Conservation (phyloP, 495 filamentous ascomycete genomes). For the Xylaria telfairii region DNA sequence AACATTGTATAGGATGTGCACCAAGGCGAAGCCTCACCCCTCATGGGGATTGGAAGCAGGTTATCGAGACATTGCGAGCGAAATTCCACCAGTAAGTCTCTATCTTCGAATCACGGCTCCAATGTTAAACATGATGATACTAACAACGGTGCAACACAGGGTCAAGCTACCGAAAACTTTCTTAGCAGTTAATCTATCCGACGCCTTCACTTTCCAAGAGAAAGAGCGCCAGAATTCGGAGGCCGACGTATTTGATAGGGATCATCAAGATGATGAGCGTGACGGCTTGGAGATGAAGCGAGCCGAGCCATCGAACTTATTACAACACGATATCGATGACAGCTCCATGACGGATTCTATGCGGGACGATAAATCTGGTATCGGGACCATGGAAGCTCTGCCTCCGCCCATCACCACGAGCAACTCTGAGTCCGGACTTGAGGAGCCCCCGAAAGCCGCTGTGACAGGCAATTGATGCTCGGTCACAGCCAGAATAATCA, state of each 20-base stretch:
- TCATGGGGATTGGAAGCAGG: conserved; percentile 94
- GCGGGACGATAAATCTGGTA: conserved; percentile 9
- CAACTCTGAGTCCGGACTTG: background rate
- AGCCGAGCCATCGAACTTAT: conserved; percentile 16
- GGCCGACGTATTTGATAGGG: conserved; percentile 37
- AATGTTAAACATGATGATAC: conserved; percentile 18
- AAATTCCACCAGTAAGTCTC: conserved; percentile 88
- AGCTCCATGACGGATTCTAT: background rate
- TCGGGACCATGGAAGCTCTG: background rate
- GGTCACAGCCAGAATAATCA: conserved; percentile 5
- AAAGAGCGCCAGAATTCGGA: conserved; percentile 49
- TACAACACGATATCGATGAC: conserved; percentile 7
- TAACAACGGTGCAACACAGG: conserved; percentile 47
- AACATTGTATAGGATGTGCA: conserved; percentile 92
- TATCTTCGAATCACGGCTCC: conserved; percentile 19
- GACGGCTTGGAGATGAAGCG: conserved; percentile 42
- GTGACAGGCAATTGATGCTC: conserved; percentile 23
- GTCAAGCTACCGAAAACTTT: conserved; percentile 96
- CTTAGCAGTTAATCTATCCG: conserved; percentile 87
- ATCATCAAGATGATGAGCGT: conserved; percentile 31
- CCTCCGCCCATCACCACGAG: conserved; percentile 12
- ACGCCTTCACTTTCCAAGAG: conserved; percentile 65
- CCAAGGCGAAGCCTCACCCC: conserved; percentile 85
- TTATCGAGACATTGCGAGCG: conserved; percentile 89
- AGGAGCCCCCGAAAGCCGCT: conserved; percentile 1